Conservation (phyloP, 108 stramenopile species). For the Nitzschia inconspicua region DNA sequence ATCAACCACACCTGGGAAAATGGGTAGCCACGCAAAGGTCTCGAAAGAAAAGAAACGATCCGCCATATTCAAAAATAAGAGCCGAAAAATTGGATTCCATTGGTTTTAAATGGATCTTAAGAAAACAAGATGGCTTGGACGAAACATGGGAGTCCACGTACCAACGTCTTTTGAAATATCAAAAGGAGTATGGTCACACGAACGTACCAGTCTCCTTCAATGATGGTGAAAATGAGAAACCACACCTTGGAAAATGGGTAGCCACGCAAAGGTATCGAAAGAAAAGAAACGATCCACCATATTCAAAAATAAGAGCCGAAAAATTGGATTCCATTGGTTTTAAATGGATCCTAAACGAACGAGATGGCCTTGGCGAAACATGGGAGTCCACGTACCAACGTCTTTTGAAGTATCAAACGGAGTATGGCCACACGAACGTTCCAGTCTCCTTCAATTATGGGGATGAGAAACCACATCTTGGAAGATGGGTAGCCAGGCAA, state of each 20-base stretch:
- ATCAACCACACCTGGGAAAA: not conserved
- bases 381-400: slow-evolving; percentile 16
- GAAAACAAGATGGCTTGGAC: too few relatives aligned
- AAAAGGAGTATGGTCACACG: slow-evolving; percentile 10
- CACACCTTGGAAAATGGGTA: too few relatives aligned
- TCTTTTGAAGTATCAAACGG: slow-evolving; percentile 9
- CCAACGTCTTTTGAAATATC: slow-evolving; percentile 3
- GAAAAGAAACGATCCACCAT: too few relatives aligned
- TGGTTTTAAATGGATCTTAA: slow-evolving; percentile 9
- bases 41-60: not conserved
- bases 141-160: slow-evolving; percentile 21
- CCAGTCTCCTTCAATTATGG: not conserved
- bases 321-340: too few relatives aligned
- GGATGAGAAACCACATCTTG: not conserved
- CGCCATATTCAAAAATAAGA: not conserved
- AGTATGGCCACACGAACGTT: slow-evolving; percentile 7
- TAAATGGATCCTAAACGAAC: too few relatives aligned
- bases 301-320: too few relatives aligned
- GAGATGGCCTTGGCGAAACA: too few relatives aligned
- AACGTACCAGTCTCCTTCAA: slow-evolving; percentile 1
- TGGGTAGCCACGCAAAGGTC: not conserved
- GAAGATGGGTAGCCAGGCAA: slow-evolving; percentile 6
- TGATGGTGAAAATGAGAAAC: not conserved
- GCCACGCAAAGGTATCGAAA: too few relatives aligned
- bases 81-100: slow-evolving; percentile 1